Evolutionary conservation across 2,329 filamentous ascomycete genomes (phyloP).

Genomic region (Fusarium pseudoanthophilum): DNA sequence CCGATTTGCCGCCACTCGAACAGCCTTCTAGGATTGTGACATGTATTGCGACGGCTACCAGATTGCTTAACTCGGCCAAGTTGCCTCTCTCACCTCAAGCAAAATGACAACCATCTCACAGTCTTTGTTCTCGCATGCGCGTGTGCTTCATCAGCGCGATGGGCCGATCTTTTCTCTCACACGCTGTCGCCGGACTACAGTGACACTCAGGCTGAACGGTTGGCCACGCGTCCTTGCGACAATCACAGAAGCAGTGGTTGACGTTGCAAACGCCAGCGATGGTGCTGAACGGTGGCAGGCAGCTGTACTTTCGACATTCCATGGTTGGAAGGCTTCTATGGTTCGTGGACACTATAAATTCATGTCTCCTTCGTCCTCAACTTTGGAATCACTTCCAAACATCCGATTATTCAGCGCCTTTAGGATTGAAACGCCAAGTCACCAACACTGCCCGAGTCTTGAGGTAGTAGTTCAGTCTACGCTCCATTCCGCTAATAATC

Average conservation of each 20-base stretch:
- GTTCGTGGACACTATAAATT: background rate
- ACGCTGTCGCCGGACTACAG: background rate
- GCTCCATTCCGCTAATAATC: background rate
- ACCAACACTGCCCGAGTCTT: background rate
- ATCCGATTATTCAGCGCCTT: background rate
- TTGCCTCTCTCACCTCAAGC: background rate
- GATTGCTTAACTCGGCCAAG: background rate
- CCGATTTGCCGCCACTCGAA: background rate
- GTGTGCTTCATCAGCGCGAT: conserved; percentile 27
- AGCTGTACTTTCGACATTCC: background rate
- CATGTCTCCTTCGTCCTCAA: background rate
- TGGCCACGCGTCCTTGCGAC: background rate
- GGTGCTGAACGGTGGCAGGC: background rate
- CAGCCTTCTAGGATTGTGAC: background rate
- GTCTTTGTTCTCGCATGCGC: conserved; percentile 31
- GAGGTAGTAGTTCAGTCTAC: background rate
- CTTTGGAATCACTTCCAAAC: background rate
- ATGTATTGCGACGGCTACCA: background rate
- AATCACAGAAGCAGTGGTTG: background rate
- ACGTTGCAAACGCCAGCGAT: background rate
- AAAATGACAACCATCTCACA: background rate
- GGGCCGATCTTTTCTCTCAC: conserved; percentile 20
- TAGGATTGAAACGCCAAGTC: background rate
- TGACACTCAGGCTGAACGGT: background rate
- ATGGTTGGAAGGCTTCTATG: background rate